Percentiles rank a stretch among this genome's conserved stretches.
Conservation (phyloP, 192 early-diverging fungal species). For the Mortierella alpina region DNA sequence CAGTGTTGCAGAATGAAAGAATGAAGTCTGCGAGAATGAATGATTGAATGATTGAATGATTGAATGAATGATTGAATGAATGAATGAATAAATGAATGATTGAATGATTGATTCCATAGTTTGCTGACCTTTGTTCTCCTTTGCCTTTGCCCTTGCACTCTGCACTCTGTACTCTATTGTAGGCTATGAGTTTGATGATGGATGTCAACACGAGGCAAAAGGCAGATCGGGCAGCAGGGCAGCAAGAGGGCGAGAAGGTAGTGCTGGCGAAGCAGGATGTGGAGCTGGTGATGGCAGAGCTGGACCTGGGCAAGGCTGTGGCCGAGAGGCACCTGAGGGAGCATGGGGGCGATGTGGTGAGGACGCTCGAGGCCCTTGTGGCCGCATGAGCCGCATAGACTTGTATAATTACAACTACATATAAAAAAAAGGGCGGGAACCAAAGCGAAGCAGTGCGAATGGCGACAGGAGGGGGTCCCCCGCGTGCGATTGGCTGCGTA, state of each 20-base stretch:
- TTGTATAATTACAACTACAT: too few species aligned
- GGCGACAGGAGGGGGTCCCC: too few species aligned
- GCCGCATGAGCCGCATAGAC: too few species aligned
- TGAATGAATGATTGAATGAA: too few species aligned
- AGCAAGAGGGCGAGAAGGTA: conserved; percentile 55
- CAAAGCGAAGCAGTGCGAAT: too few species aligned
- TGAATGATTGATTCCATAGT: too few species aligned
- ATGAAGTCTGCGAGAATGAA: too few species aligned
- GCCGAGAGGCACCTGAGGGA: conserved; percentile 59
- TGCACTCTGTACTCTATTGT: not conserved
- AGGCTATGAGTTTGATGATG: conserved; percentile 55
- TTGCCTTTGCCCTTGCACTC: not conserved
- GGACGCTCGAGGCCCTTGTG: conserved; percentile 50
- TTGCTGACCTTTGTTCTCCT: not conserved
- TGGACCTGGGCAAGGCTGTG: conserved; percentile 55
- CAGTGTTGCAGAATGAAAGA: too few species aligned
- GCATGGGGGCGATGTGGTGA: conserved; percentile 55
- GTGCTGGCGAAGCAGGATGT: conserved; percentile 60
- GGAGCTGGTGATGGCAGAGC: conserved; percentile 61
- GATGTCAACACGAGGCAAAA: conserved; percentile 56
- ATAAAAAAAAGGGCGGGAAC: too few species aligned
- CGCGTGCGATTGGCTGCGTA: too few species aligned
- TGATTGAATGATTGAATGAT: too few species aligned
- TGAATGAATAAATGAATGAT: too few species aligned
- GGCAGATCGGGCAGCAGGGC: conserved; percentile 29